Percentiles rank a stretch among this genome's conserved stretches.
These are phyloP conservation scores for Mesembryanthemum crystallinum DNA, from an alignment of 148 eudicot species.

Conservation along the genomic window DNA sequence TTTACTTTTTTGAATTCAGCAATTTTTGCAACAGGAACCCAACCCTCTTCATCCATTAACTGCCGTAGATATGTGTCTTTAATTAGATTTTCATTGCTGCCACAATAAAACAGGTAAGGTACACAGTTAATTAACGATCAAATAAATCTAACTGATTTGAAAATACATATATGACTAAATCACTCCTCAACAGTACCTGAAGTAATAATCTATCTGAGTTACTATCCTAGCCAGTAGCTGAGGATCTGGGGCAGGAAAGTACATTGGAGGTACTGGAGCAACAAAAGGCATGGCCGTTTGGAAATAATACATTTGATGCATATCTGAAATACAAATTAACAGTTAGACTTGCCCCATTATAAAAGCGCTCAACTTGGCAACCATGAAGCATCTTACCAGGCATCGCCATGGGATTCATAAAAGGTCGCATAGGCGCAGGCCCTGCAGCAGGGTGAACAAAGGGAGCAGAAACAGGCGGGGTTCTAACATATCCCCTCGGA, in stretches of 20 bases:
- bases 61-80: conserved; percentile 69
- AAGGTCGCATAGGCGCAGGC: conserved; percentile 47
- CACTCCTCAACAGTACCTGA: conserved; percentile 49
- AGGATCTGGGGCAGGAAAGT: conserved; percentile 44
- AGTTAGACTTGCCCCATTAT: conserved; percentile 4
- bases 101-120: not conserved
- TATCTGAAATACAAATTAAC: conserved; percentile 43
- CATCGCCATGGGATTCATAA: conserved; percentile 44
- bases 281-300: conserved; percentile 47
- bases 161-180: not conserved
- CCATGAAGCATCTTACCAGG: conserved; percentile 45
- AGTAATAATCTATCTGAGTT: conserved; percentile 80
- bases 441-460: conserved; percentile 34
- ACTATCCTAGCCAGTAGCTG: conserved; percentile 50
- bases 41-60: conserved; percentile 83
- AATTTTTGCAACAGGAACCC: conserved; percentile 74
- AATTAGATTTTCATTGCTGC: conserved; percentile 78
- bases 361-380: conserved; percentile 3
- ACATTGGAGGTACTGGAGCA: conserved; percentile 43
- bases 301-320: conserved; percentile 31
- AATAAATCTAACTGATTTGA: not conserved
- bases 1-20: conserved; percentile 76
- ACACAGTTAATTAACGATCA: not conserved
- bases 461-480: conserved; percentile 40
- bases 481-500: conserved; percentile 50